Conservation (phyloP, 106 monocot species). For the Dendrobium nobile region DNA sequence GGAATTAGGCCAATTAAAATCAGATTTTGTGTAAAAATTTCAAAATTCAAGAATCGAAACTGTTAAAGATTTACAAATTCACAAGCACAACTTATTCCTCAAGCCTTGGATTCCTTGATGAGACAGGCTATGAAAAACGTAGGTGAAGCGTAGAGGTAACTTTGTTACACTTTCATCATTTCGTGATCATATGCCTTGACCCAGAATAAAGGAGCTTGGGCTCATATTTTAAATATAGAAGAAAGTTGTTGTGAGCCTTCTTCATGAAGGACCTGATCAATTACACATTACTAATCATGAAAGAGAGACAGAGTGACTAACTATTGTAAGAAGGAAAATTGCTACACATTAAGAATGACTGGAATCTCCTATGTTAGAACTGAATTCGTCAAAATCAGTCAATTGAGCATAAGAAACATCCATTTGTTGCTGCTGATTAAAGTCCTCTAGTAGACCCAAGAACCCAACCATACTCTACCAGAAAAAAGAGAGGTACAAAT, state of each 20-base stretch:
- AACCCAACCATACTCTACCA: not conserved
- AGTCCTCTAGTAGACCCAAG: not conserved
- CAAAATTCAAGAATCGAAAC: too few relatives aligned
- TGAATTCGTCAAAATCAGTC: not conserved
- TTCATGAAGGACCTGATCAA: not conserved
- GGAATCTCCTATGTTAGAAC: not conserved
- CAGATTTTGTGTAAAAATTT: too few relatives aligned
- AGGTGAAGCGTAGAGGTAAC: not conserved
- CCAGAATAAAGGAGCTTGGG: not conserved
- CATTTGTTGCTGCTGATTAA: not conserved
- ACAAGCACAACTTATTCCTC: too few relatives aligned
- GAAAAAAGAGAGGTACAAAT: not conserved
- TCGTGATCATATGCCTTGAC: not conserved
- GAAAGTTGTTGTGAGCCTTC: not conserved
- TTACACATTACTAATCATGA: not conserved
- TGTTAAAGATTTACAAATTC: too few relatives aligned
- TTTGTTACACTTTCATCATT: not conserved
- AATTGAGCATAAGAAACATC: not conserved
- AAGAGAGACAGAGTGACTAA: not conserved
- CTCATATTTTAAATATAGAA: not conserved
- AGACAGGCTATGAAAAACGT: not conserved
- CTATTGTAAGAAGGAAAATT: not conserved
- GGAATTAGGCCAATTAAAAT: too few relatives aligned
- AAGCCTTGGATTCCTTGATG: too few relatives aligned
- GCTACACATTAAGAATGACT: not conserved